Base-by-base conservation (phyloP, 2,329 filamentous ascomycete species). In the Fusarium pseudograminearum region DNA sequence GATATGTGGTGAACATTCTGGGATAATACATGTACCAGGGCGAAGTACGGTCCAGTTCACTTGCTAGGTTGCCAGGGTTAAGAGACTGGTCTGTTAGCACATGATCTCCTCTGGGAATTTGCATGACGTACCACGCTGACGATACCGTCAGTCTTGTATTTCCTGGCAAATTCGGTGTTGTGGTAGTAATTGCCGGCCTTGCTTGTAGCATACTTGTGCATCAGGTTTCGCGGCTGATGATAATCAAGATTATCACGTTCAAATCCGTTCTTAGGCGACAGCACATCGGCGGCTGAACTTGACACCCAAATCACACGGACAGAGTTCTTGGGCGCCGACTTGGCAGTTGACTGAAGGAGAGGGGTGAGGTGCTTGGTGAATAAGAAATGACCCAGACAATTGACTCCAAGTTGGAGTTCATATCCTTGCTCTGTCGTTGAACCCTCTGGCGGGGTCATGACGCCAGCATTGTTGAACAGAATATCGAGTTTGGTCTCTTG, bases 391-490 rank as follows among this genome's bases (percentile, higher is more conserved):
- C 80, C 81, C 8, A 83, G 65, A 48, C 80, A 80, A 56, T 83
- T 82, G 2, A 77, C 78, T 34, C 81, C 81, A 24, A 83, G 77
- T 69, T 83, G 82, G 20, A 83, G 76, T 69, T 83, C 82, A 53
- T 82, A 79, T 4, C 79, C 77, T 52, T 83, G 82, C 11, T 74
- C 76, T 3, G 82, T 83, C 74, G 77, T 78, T 28, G 76, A 79
- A 0, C 79, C 81, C n/a, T 75, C 72, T 0, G 83, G 81, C 2
- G 81, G 76, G 5, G 72, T 72, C 78, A 83, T 83, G 33, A 84
- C 76, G 14, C 79, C 83, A 0, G 83, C 83, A 73, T 85, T 85
- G 66, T 84, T 82, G 69, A 82, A 79, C 16, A 85, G 64, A 2
- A 82, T 68, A 58, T 84, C 79, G 2, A 85, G 74, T 14, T 70